Percentiles rank a stretch among this genome's conserved stretches.
Evolutionary conservation across 257 asterid genomes (phyloP).

Genomic region (Lantana camara): DNA sequence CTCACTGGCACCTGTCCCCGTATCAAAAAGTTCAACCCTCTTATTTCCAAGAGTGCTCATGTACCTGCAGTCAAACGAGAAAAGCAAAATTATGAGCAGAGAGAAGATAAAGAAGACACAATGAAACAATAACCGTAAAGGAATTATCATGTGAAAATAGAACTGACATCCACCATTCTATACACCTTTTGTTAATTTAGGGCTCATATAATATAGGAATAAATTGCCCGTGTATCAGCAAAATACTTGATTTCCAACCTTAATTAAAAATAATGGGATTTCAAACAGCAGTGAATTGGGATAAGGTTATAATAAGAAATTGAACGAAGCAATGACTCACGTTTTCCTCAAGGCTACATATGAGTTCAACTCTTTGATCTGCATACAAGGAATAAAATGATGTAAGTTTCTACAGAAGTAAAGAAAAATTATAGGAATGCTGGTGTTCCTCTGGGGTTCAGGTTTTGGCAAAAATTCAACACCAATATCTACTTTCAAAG

Average conservation of each 20-base stretch:
- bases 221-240: too few species aligned
- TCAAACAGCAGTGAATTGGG: slow-evolving; percentile 14
- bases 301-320: slow-evolving; percentile 14
- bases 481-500: not conserved
- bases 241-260: not conserved
- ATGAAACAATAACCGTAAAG: too few species aligned
- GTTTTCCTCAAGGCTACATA: slow-evolving; percentile 94
- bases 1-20: slow-evolving; percentile 83
- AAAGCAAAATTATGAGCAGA: not conserved
- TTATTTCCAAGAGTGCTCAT: slow-evolving; percentile 93
- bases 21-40: slow-evolving; percentile 93
- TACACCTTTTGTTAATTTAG: too few species aligned
- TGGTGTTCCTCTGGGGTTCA: slow-evolving; percentile 18
- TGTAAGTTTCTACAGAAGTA: not conserved
- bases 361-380: slow-evolving; percentile 96
- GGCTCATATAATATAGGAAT: too few species aligned
- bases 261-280: slow-evolving; percentile 4
- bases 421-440: not conserved
- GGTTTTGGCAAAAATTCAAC: not conserved
- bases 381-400: slow-evolving; percentile 39
- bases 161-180: too few species aligned
- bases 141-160: too few species aligned
- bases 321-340: slow-evolving; percentile 52
- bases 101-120: slow-evolving; percentile 6
- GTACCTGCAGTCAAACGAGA: slow-evolving; percentile 56